Base-by-base conservation (phyloP, 768 basidiomycete species). In the Leccinellum albellum region DNA sequence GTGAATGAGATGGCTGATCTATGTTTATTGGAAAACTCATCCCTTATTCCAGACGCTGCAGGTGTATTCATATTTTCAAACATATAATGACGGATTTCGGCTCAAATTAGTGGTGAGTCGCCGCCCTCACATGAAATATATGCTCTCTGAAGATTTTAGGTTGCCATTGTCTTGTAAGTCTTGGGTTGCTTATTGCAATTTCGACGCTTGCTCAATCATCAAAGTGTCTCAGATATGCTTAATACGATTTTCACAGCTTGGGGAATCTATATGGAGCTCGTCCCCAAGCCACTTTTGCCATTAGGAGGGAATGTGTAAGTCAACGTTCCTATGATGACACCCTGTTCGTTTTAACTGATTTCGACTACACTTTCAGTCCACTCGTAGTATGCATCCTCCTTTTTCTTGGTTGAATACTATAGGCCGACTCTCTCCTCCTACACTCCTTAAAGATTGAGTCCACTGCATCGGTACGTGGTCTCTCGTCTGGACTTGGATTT, bases 201-300 rank as follows among this genome's bases (percentile, higher is more conserved):
- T 48, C 13, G 31, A 54, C 31, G 33, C 29, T 15, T 3, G 17
- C 15, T 42, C 6, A 42, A 42, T 17, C 47, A 13, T 48, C n/a
- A n/a, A 37, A 62, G 61, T 21, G 7, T 59, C n/a, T 50, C 57
- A 17, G 61, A 63, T 28, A 53, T 63, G 62, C 7, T 59, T 42
- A 63, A 55, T 26, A 46, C 54, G 6, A 28, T 59, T 24, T 53
- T 63, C 12, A n/a, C 15, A 14, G 37, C 47, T 21, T 62, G 61
- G 61, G 61, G 29, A 14, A 50, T 62, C 7, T 59, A 60, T 12
- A 8, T 51, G 46, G 44, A 50, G 21, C 49, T 64, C 15, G 29
- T 64, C 14, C 48, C 52, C 26, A 54, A 23, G 3, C 57, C 54
- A 21, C 24, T 53, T 12, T 29, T 48, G 26, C 54, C 57, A 9